phyloP scores from a whole-genome alignment of 2,329 filamentous ascomycete genomes.

The Aspergillus sp. region DNA sequence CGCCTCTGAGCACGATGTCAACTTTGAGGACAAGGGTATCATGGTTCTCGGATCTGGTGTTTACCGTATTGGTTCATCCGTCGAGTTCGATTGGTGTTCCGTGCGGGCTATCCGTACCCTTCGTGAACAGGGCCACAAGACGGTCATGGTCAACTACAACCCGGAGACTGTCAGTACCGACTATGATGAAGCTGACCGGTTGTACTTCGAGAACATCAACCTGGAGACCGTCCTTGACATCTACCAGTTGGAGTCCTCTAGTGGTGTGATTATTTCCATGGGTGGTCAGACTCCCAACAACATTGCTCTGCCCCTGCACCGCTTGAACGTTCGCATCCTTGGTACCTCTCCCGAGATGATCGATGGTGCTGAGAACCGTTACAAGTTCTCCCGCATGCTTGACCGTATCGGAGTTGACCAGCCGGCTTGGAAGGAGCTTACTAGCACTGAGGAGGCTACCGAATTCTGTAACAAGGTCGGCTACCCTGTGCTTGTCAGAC shows the following conservation, averaged over 20 bases:
- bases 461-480: slow-evolving; percentile 84
- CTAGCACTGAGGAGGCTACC: slow-evolving; percentile 86
- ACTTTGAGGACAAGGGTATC: slow-evolving; percentile 84
- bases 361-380: slow-evolving; percentile 93
- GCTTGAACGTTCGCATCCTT: slow-evolving; percentile 86
- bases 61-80: slow-evolving; percentile 94
- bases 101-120: slow-evolving; percentile 91
- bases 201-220: slow-evolving; percentile 97
- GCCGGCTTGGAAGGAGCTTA: slow-evolving; percentile 96
- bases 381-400: slow-evolving; percentile 98
- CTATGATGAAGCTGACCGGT: slow-evolving; percentile 88
- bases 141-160: slow-evolving; percentile 94
- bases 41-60: slow-evolving; percentile 97
- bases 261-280: slow-evolving; percentile 90
- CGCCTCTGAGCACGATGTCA: slow-evolving; percentile 78
- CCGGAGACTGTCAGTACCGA: slow-evolving; percentile 89
- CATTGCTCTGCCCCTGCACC: slow-evolving; percentile 85
- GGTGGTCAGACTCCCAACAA: slow-evolving; percentile 98
- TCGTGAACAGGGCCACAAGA: slow-evolving; percentile 81
- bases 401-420: slow-evolving; percentile 94
- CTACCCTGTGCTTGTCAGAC: slow-evolving; percentile 92
- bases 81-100: slow-evolving; percentile 99
- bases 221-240: slow-evolving; percentile 90
- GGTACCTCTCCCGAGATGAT: slow-evolving; percentile 99
- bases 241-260: slow-evolving; percentile 81